These are phyloP conservation scores for Aureobasidium pullulans DNA, from an alignment of 2,329 filamentous ascomycete species.

Conservation along the genomic window DNA sequence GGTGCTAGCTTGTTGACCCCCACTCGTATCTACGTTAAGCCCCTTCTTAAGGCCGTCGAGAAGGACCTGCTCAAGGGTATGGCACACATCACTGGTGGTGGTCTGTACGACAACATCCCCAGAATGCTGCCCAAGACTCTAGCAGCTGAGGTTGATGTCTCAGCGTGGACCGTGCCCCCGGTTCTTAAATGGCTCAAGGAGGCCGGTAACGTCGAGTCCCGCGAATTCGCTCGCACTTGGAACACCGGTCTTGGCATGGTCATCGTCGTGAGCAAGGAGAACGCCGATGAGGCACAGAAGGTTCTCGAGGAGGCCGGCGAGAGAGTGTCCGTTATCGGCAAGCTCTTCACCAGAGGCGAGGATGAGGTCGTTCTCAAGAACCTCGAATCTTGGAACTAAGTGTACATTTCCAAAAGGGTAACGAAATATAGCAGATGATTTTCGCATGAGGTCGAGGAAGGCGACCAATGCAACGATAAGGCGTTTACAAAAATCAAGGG, in stretches of 20 bases:
- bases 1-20: slow-evolving; percentile 78
- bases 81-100: slow-evolving; percentile 94
- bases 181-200: slow-evolving; percentile 85
- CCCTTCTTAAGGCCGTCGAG: slow-evolving; percentile 52
- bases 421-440: background rate
- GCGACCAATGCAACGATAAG: background rate
- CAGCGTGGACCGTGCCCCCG: slow-evolving; percentile 64
- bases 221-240: slow-evolving; percentile 87
- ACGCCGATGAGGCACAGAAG: slow-evolving; percentile 53
- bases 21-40: slow-evolving; percentile 86
- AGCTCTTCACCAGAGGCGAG: slow-evolving; percentile 51
- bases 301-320: slow-evolving; percentile 63
- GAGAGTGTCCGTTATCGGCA: slow-evolving; percentile 68
- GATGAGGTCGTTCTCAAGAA: slow-evolving; percentile 12
- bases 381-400: slow-evolving; percentile 13
- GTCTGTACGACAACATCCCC: slow-evolving; percentile 87
- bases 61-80: slow-evolving; percentile 74
- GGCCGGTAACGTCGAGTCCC: slow-evolving; percentile 59
- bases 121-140: slow-evolving; percentile 79
- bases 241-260: slow-evolving; percentile 97
- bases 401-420: background rate
- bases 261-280: slow-evolving; percentile 61
- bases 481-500: slow-evolving; percentile 7
- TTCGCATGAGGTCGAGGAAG: background rate
- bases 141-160: slow-evolving; percentile 71